Evolutionary conservation across 73 alveolate genomes (phyloP), one percentile per base, ranked within the genome.

Genomic region (Paramecium biaurelia): DNA sequence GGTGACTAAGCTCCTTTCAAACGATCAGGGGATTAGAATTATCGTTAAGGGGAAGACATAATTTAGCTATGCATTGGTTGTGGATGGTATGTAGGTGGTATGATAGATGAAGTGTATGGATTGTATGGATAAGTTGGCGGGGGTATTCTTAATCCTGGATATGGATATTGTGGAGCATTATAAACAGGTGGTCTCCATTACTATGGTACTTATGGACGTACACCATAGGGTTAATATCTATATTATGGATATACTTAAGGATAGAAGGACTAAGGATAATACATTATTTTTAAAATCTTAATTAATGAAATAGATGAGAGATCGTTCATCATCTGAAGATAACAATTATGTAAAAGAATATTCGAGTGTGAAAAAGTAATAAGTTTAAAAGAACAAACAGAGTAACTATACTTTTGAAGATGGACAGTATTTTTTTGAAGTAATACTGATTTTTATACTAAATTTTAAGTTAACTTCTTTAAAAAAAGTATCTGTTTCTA

Each of bases 391-490:
- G 45, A 72, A 72, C 35, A 37, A 37, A 4, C 1, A 15, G 15
- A 72, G 24, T 38, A 28, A 58, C 45, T 67, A 72, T 10, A 15
- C 56, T 3, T 34, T 35, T 9, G 86, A 72, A 72, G 86, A 34
- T 38, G 59, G 86, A 10, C 24, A 72, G 24, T 72, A 28, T 37
- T 34, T 35, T 34, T 72, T 72, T 32, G 63, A 72, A 12, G 59
- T 72, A 72, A 18, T 53, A 15, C 21, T 18, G 28, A 53, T 53
- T 20, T 53, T 53, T 70, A 9, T 12, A 12, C 38, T 18, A 20
- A 35, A 32, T 37, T 38, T 38, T 72, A 35, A 92, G 68, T 24
- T 89, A 18, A 89, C 85, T 74, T 89, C 92, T 14, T 14, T 12
- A n/a, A 70, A 45, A 37, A 70, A 57, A 42, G 14, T 58, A 23